Evolutionary conservation across 148 eudicot genomes (phyloP), one percentile per base, ranked within the genome.

Genomic region (Chenopodium album): DNA sequence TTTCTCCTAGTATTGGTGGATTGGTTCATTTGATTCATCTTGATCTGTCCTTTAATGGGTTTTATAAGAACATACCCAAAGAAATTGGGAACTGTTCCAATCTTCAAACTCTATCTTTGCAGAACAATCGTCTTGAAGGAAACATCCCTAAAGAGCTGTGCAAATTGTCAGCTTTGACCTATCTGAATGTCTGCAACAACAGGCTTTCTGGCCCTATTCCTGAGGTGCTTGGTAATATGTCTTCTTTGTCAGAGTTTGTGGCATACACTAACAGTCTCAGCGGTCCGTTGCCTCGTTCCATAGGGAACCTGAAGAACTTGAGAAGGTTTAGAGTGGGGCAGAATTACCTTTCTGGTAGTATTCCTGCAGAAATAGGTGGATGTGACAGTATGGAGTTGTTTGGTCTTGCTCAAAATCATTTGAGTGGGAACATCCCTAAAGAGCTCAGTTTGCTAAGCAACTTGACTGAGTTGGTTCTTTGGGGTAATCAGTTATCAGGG

Each of bases 401-500:
- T 71, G 85, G 86, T 72, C 80, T 88, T 29, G 85, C 85, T 23
- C 87, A 84, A 47, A 86, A 86, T 80, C 80, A 73, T 50, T 50
- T 88, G 64, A 84, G 76, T 77, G 87, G 88, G 0, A 79, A 48
- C 72, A 56, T 88, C 29, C 90, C 90, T 50, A 80, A 71, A 41
- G 87, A 88, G 79, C 48, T 88, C 50, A 86, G 88, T 28, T 68
- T 74, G 81, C 71, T 90, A 17, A 34, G 73, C 29, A 87, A 76
- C 44, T 85, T 95, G 84, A 95, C 84, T 7, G 94, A 93, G 23
- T 65, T 95, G 66, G 75, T 93, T 83, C 85, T 95, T 63, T 91
- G 94, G 96, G 88, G 76, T 79, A 95, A 95, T 79, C 85, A 85
- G 82, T 86, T 95, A 50, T 85, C 93, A 0, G 94, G 97, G 80